A percentile compares a stretch with the other conserved stretches of the same genome.
Evolutionary conservation across 495 filamentous ascomycete species (phyloP).

Genomic region (Endocarpon pusillum): DNA sequence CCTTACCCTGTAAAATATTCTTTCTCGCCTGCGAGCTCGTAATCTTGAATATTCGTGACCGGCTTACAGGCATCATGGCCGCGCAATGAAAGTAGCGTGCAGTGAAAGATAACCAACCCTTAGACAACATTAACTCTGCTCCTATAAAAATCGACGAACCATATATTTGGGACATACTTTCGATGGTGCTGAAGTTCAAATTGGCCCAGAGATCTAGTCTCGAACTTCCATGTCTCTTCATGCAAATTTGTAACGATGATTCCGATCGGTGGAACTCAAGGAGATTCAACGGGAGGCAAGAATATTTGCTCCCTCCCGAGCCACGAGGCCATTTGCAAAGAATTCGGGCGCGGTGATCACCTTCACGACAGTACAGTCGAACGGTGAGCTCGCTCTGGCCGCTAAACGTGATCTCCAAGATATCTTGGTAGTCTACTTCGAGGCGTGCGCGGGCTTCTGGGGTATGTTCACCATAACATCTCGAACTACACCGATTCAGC

Average conservation of each 20-base stretch:
- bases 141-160: background rate
- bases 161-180: slow-evolving; percentile 26
- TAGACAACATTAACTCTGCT: background rate
- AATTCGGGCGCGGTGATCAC: slow-evolving; percentile 39
- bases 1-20: slow-evolving; percentile 53
- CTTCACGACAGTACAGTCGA: slow-evolving; percentile 35
- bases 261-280: slow-evolving; percentile 35
- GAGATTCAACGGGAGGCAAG: slow-evolving; percentile 32
- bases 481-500: too few relatives aligned
- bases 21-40: slow-evolving; percentile 43
- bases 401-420: slow-evolving; percentile 11
- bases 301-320: slow-evolving; percentile 22
- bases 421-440: slow-evolving; percentile 15
- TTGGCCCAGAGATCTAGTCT: slow-evolving; percentile 35
- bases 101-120: slow-evolving; percentile 68
- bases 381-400: slow-evolving; percentile 31
- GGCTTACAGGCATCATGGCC: slow-evolving; percentile 41
- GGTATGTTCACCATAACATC: slow-evolving; percentile 28
- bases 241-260: slow-evolving; percentile 32
- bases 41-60: slow-evolving; percentile 36
- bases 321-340: slow-evolving; percentile 31
- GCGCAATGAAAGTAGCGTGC: slow-evolving; percentile 58
- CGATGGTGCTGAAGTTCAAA: slow-evolving; percentile 39
- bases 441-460: slow-evolving; percentile 22
- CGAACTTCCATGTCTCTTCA: slow-evolving; percentile 24